A percentile compares a stretch with the other conserved stretches of the same genome.
These are phyloP conservation scores for Haberlea rhodopensis DNA, from an alignment of 257 asterid species.

Conservation along the genomic window DNA sequence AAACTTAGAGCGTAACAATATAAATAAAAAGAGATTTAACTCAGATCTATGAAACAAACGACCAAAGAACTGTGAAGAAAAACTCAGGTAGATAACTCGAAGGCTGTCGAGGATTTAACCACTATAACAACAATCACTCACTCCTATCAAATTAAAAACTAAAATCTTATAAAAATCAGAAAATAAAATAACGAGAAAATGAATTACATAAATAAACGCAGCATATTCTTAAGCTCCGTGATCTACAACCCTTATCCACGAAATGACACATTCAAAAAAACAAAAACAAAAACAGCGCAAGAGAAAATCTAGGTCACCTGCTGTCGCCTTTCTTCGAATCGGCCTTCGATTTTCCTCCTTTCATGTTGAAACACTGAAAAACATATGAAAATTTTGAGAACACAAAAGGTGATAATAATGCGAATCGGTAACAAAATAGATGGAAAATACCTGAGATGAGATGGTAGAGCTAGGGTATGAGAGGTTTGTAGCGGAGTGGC, in stretches of 20 bases:
- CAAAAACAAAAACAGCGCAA: not conserved
- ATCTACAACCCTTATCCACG: not conserved
- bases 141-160: not conserved
- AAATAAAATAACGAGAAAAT: not conserved
- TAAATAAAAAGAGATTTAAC: not conserved
- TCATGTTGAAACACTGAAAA: constrained; percentile 44
- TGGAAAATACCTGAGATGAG: no score
- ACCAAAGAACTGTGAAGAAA: not conserved
- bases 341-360: constrained; percentile 63
- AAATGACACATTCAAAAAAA: not conserved
- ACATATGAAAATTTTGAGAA: no score
- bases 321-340: constrained; percentile 47
- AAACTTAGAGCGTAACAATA: not conserved
- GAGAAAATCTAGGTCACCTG: constrained; percentile 34
- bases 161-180: not conserved
- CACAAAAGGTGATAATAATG: no score
- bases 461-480: no score
- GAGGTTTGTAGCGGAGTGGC: no score
- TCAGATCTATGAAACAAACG: not conserved
- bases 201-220: not conserved
- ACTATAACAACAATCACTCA: not conserved
- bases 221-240: not conserved
- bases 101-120: not conserved
- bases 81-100: not conserved
- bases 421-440: no score